Evolutionary conservation across 257 asterid genomes (phyloP).

Genomic region (Plectranthus barbatus): DNA sequence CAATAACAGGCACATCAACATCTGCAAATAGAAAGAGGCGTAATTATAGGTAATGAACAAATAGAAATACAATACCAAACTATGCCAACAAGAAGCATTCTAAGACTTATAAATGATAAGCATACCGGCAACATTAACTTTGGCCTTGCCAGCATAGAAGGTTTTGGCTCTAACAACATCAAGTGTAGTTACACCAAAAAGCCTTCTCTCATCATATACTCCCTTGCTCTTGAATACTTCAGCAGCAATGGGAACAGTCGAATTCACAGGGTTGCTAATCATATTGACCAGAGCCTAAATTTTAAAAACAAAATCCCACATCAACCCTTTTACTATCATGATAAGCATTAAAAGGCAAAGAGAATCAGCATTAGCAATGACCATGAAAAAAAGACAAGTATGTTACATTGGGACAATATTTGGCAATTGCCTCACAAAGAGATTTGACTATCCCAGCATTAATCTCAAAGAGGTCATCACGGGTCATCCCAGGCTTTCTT

Average conservation of each 20-base stretch:
- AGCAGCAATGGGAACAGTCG: slow-evolving; percentile 93
- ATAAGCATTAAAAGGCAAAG: background rate
- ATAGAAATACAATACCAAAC: background rate
- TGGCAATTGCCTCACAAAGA: slow-evolving; percentile 72
- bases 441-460: slow-evolving; percentile 88
- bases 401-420: slow-evolving; percentile 70
- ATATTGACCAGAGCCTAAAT: slow-evolving; percentile 65
- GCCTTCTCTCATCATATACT: slow-evolving; percentile 54
- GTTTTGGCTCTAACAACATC: slow-evolving; percentile 97
- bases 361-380: background rate
- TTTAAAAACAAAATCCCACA: background rate
- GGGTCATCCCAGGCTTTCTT: slow-evolving; percentile 93
- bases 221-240: slow-evolving; percentile 85
- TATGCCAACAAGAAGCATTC: background rate
- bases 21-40: slow-evolving; percentile 22
- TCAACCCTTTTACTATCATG: no score
- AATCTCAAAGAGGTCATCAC: slow-evolving; percentile 86
- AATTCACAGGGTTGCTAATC: slow-evolving; percentile 93
- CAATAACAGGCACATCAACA: slow-evolving; percentile 87
- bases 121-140: slow-evolving; percentile 68
- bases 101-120: background rate
- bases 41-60: background rate
- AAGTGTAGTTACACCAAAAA: slow-evolving; percentile 89
- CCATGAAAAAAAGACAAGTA: background rate
- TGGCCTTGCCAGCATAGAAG: slow-evolving; percentile 78